phyloP scores from a whole-genome alignment of 2,329 filamentous ascomycete species.

The Fusarium buharicum region DNA sequence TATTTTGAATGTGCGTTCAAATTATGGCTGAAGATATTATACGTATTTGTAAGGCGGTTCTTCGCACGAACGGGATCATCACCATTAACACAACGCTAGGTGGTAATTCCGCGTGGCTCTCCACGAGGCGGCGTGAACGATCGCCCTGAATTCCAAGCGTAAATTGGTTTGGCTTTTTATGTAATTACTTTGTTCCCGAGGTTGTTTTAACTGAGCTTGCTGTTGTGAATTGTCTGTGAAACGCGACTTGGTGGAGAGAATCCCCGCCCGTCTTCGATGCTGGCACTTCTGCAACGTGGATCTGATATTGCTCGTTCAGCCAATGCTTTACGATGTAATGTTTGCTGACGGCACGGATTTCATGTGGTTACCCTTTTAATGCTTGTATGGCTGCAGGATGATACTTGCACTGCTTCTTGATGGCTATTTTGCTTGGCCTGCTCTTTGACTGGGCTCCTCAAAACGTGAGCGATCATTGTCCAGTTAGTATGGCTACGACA shows the following conservation, averaged over 20 bases:
- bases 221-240: neutral
- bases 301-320: neutral
- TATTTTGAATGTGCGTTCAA: slow-evolving; percentile 6
- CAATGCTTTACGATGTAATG: neutral
- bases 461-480: neutral
- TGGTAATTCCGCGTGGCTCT: slow-evolving; percentile 10
- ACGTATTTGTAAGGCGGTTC: too few species aligned
- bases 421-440: neutral
- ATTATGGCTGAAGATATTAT: too few species aligned
- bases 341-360: too few species aligned
- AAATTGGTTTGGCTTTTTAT: neutral
- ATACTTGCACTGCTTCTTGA: neutral
- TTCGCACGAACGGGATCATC: neutral
- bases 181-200: neutral
- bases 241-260: slow-evolving; percentile 4
- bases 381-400: neutral
- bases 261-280: neutral
- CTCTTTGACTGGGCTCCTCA: neutral
- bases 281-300: neutral
- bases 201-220: slow-evolving; percentile 7
- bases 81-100: slow-evolving; percentile 8
- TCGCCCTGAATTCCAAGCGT: slow-evolving; percentile 24
- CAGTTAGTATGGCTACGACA: neutral
- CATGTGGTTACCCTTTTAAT: neutral
- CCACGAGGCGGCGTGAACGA: slow-evolving; percentile 10